Base-by-base conservation (phyloP, 1,284 basidiomycete genomes). In the Sphaerobolus stellatus region DNA sequence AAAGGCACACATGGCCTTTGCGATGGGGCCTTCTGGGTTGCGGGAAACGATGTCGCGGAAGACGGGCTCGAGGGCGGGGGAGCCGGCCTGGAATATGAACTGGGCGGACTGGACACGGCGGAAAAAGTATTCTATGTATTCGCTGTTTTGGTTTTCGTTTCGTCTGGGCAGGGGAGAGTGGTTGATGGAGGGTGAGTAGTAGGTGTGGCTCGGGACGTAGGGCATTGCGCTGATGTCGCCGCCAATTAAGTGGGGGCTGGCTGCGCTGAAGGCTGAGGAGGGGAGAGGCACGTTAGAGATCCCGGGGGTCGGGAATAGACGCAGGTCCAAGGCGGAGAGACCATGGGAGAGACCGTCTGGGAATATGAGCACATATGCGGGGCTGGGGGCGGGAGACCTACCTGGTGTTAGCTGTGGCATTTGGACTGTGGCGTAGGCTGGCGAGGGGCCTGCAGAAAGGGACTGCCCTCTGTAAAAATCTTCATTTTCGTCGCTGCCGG, bases 1-100 rank as follows among this genome's bases (percentile, higher is more conserved):
- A 52, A 91, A 75, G n/a, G 89, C 88, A 67, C 83, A 87, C 36
- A 90, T 77, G 11, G 87, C 83, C 64, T 83, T 79, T 2, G 85
- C 80, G 51, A 90, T 77, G 2, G 85, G 76, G 48, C 88, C 86
- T 52, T 78, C 77, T 8, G 86, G 85, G 41, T 88, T 81, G 63
- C 81, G 75, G 47, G 81, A 68, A 52, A 88, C 41, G 34, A 57
- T 44, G 34, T 56, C 48, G 36, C 31, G 54, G 31, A 52, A 58
- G 25, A 56, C 30, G 20, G 54, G 55, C 24, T 51, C 80, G 48
- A 84, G 73, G 5, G 74, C 67, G 56, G 80, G 79, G n/a, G n/a
- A n/a, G n/a, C n/a, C n/a, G 4, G 78, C 76, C 30, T 79, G 76
- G 62, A 86, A 84, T 29, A 79, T 73, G 59, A 79, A 81, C 62